Conservation (phyloP, 148 eudicot genomes). For the Dysphania ambrosioides region DNA sequence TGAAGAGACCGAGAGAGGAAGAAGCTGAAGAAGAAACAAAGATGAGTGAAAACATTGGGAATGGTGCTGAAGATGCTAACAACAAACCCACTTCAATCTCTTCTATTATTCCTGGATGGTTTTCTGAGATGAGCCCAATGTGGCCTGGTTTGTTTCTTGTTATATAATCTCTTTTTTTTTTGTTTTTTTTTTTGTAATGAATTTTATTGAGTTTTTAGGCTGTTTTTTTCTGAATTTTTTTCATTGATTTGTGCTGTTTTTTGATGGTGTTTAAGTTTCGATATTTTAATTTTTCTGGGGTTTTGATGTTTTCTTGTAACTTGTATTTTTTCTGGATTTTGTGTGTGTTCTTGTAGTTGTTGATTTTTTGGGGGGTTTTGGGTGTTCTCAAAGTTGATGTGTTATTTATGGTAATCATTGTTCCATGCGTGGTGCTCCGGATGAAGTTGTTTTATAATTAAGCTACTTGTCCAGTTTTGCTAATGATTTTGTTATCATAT, state of each 20-base stretch:
- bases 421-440: constrained; percentile 4
- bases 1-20: constrained; percentile 45
- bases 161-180: neutral
- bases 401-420: constrained; percentile 36
- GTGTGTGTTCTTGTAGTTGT: neutral
- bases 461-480: constrained; percentile 1
- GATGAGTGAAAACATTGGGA: constrained; percentile 20
- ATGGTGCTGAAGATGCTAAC: constrained; percentile 22
- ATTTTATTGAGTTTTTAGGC: neutral
- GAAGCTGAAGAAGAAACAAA: constrained; percentile 29
- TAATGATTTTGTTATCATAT: constrained; percentile 21
- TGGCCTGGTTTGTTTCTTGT: constrained; percentile 79
- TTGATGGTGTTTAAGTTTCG: neutral
- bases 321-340: no score
- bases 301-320: neutral
- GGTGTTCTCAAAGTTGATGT: no score
- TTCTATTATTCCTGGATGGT: constrained; percentile 88
- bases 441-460: constrained; percentile 1
- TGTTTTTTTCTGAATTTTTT: neutral
- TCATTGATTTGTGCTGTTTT: neutral
- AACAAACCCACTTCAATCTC: constrained; percentile 36
- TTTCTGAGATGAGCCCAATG: constrained; percentile 97
- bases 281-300: neutral
- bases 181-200: no score
- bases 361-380: neutral